Conservation (phyloP, 345 rosid genomes). For the Kernera saxatilis region DNA sequence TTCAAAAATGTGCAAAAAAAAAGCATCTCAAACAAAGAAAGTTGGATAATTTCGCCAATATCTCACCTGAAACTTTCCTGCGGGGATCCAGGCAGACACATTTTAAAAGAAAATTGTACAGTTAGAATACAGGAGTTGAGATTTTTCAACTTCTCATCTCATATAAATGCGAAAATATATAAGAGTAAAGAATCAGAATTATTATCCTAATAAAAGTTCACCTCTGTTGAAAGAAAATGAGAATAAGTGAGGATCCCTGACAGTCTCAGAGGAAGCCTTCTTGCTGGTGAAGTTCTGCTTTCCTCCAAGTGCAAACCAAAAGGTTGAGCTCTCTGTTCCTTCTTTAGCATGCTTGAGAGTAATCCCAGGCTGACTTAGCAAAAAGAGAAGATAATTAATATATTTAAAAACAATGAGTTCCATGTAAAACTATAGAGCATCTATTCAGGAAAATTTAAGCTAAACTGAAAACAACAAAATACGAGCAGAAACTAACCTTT, state of each 20-base stretch:
- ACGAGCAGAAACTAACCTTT: constrained; percentile 44
- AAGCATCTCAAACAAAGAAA: background rate
- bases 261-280: constrained; percentile 52
- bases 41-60: constrained; percentile 1
- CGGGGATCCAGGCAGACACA: constrained; percentile 14
- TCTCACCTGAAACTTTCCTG: constrained; percentile 97
- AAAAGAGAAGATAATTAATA: background rate
- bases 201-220: constrained; percentile 6
- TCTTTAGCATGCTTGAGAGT: constrained; percentile 92
- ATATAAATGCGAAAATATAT: background rate
- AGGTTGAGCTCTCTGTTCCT: constrained; percentile 95
- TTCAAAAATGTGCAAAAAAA: constrained; percentile 7
- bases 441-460: background rate
- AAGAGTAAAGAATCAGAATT: background rate
- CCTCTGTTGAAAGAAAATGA: constrained; percentile 67
- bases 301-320: constrained; percentile 98
- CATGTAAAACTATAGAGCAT: background rate
- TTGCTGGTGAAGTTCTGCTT: constrained; percentile 83
- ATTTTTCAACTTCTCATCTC: too few relatives aligned
- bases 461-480: background rate
- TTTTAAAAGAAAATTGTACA: background rate
- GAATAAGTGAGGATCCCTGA: constrained; percentile 89
- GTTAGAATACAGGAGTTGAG: constrained; percentile 23
- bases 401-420: background rate
- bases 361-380: constrained; percentile 67